These are phyloP conservation scores for Boletus huronensis DNA, from an alignment of 768 basidiomycete genomes.

Conservation along the genomic window DNA sequence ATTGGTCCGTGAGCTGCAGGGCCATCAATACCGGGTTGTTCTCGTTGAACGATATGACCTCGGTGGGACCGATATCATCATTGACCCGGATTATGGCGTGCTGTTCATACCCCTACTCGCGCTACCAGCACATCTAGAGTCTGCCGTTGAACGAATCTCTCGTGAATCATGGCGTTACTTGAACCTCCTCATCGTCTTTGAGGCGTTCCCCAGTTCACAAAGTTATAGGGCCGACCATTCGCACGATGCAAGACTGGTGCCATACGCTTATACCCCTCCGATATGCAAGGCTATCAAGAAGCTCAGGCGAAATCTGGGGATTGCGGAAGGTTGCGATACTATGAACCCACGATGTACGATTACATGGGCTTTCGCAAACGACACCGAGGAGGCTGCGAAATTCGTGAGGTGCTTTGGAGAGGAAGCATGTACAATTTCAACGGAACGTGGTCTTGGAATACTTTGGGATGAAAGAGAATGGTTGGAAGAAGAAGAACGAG, in stretches of 20 bases:
- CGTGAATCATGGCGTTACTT: constrained; percentile 62
- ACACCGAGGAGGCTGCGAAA: constrained; percentile 53
- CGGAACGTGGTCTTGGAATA: constrained; percentile 33
- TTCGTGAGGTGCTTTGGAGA: constrained; percentile 58
- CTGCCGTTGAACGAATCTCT: constrained; percentile 43
- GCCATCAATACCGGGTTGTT: constrained; percentile 43
- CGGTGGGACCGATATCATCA: constrained; percentile 58
- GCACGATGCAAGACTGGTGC: constrained; percentile 7
- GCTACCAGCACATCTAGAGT: constrained; percentile 49
- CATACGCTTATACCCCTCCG: constrained; percentile 59
- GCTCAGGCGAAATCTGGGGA: constrained; percentile 57
- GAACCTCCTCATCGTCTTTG: constrained; percentile 57
- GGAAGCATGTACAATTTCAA: constrained; percentile 45
- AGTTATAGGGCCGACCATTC: constrained; percentile 22
- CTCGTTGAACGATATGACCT: constrained; percentile 65
- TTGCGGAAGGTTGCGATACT: constrained; percentile 57
- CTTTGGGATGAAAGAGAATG: constrained; percentile 63
- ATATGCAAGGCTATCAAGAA: constrained; percentile 68
- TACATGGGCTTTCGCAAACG: constrained; percentile 60
- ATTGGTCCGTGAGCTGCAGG: constrained; percentile 50
- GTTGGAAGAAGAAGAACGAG: constrained; percentile 54
- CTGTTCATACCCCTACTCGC: constrained; percentile 44
- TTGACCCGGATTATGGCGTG: constrained; percentile 60
- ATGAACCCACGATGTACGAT: constrained; percentile 45
- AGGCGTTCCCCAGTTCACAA: constrained; percentile 56